Percentiles rank a stretch among this genome's conserved stretches.
Conservation (phyloP, 192 early-diverging fungal species). For the Pilobolus umbonatus region DNA sequence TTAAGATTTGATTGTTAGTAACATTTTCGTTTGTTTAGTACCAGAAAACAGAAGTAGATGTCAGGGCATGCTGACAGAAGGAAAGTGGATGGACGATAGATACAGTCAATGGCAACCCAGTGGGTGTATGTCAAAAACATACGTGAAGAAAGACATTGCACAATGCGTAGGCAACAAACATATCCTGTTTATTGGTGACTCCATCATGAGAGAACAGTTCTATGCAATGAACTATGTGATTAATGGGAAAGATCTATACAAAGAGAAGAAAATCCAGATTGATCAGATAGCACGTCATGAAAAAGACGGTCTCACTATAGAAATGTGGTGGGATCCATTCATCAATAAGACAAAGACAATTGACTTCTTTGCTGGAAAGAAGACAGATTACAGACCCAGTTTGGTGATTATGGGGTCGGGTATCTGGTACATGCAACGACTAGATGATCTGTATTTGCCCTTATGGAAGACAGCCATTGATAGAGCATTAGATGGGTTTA, state of each 20-base stretch:
- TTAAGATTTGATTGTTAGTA: too few species aligned
- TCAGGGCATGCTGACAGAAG: constrained; percentile 42
- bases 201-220: constrained; percentile 58
- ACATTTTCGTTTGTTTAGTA: constrained; percentile 26
- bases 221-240: constrained; percentile 51
- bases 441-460: constrained; percentile 34
- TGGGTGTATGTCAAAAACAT: constrained; percentile 56
- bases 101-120: constrained; percentile 52
- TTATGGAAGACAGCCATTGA: constrained; percentile 44
- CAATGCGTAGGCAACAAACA: constrained; percentile 44
- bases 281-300: constrained; percentile 11
- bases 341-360: constrained; percentile 43
- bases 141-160: constrained; percentile 33
- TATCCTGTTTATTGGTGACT: constrained; percentile 66
- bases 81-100: constrained; percentile 44
- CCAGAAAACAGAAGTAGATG: constrained; percentile 39
- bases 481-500: constrained; percentile 24
- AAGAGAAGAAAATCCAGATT: constrained; percentile 19
- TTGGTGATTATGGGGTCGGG: constrained; percentile 54
- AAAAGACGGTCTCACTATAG: constrained; percentile 33
- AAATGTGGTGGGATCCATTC: constrained; percentile 74
- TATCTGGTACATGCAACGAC: constrained; percentile 62
- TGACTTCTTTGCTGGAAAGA: constrained; percentile 16
- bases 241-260: constrained; percentile 33
- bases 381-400: constrained; percentile 22